phyloP scores from a whole-genome alignment of 208 protist genomes.

The Wallacemonas sp. region DNA sequence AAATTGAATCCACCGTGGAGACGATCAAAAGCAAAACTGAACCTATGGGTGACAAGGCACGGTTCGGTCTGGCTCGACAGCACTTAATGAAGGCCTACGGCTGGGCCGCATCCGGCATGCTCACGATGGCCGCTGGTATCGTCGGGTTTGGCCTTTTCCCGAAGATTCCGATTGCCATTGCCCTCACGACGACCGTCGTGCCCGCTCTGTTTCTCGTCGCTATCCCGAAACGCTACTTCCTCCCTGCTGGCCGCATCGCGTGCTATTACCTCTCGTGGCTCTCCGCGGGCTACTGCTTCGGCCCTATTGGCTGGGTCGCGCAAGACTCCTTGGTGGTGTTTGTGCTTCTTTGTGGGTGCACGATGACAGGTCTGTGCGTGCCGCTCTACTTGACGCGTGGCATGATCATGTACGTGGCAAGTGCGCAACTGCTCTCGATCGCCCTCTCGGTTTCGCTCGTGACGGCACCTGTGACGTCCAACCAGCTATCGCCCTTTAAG shows the following conservation, averaged over 20 bases:
- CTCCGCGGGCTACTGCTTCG: slow-evolving; percentile 64
- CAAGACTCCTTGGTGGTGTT: slow-evolving; percentile 66
- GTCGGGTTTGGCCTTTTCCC: slow-evolving; percentile 46
- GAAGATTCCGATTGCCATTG: slow-evolving; percentile 51
- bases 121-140: slow-evolving; percentile 38
- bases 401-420: slow-evolving; percentile 80
- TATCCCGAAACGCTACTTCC: slow-evolving; percentile 43
- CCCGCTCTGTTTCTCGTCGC: slow-evolving; percentile 44
- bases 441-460: slow-evolving; percentile 53
- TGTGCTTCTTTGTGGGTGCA: slow-evolving; percentile 52
- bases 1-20: slow-evolving; percentile 50
- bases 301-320: slow-evolving; percentile 74
- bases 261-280: slow-evolving; percentile 47
- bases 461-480: slow-evolving; percentile 36
- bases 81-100: slow-evolving; percentile 64
- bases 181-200: slow-evolving; percentile 46
- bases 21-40: slow-evolving; percentile 54
- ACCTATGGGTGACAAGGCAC: slow-evolving; percentile 48
- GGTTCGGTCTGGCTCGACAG: slow-evolving; percentile 40
- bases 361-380: slow-evolving; percentile 65
- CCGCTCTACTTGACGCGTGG: slow-evolving; percentile 82
- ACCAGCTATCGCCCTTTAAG: slow-evolving; percentile 23
- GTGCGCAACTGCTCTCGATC: slow-evolving; percentile 69
- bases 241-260: slow-evolving; percentile 29
- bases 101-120: slow-evolving; percentile 50